Evolutionary conservation across 176 grass and related monocot species (phyloP).

Genomic region (Carex scoparia): DNA sequence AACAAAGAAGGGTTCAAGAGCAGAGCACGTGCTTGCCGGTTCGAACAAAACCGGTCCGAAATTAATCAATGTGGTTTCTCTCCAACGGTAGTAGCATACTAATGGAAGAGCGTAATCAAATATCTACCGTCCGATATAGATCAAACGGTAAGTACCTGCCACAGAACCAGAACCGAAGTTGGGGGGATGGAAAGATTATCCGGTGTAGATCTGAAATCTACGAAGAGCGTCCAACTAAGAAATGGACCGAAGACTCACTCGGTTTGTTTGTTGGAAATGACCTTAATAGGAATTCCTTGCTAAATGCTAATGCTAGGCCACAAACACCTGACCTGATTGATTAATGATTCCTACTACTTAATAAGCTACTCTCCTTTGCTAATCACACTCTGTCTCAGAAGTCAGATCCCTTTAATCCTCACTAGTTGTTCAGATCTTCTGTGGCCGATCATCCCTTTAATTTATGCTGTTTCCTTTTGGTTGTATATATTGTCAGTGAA

Average conservation of each 20-base stretch:
- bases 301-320: no score
- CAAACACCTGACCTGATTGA: no score
- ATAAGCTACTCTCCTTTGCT: no score
- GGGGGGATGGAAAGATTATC: not conserved
- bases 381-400: no score
- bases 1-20: slow-evolving; percentile 1
- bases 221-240: not conserved
- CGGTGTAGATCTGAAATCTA: not conserved
- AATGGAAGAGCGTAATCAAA: not conserved
- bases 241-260: not conserved
- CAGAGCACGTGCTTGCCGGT: slow-evolving; percentile 3
- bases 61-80: not conserved
- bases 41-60: slow-evolving; percentile 10
- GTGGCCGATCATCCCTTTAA: not conserved
- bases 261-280: no score
- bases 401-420: no score
- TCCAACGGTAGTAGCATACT: not conserved
- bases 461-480: not conserved
- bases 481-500: not conserved
- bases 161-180: no score
- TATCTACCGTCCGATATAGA: not conserved
- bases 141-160: not conserved
- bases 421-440: no score
- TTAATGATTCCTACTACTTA: no score
- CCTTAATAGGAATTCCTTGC: no score